Percentiles rank a stretch among this genome's conserved stretches.
Evolutionary conservation across 306 rosid genomes (phyloP).

Genomic region (Citrullus amarus): DNA sequence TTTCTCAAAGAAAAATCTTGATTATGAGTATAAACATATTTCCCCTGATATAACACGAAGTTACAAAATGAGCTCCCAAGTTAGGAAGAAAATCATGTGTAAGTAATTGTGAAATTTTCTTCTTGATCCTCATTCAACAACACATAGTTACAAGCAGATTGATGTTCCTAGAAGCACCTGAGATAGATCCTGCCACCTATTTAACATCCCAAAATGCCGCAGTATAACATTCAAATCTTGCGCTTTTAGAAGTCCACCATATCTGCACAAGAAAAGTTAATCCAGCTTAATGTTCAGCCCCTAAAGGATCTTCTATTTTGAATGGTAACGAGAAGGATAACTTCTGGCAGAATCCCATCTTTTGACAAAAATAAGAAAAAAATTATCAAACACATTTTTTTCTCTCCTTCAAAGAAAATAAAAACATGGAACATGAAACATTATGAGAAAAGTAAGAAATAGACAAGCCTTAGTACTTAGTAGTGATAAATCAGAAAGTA

Average conservation of each 20-base stretch:
- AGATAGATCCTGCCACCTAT: conserved; percentile 41
- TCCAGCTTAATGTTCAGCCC: not conserved
- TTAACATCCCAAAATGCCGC: conserved; percentile 41
- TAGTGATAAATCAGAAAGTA: too few species aligned
- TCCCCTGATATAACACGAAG: not conserved
- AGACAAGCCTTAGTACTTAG: not conserved
- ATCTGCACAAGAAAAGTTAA: conserved; percentile 24
- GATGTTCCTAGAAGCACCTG: conserved; percentile 34
- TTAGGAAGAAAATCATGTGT: not conserved
- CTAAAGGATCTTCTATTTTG: not conserved
- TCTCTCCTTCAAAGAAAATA: not conserved
- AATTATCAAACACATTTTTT: not conserved
- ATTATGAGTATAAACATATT: not conserved
- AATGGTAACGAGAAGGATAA: not conserved
- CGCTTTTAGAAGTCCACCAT: conserved; percentile 42
- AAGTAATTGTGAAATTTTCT: not conserved
- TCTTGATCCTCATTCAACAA: not conserved
- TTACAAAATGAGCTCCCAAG: not conserved
- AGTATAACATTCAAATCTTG: conserved; percentile 68
- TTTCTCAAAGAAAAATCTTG: not conserved
- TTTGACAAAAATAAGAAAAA: not conserved
- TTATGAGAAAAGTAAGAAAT: not conserved
- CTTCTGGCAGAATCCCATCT: not conserved
- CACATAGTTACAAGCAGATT: not conserved
- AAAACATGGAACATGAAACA: not conserved